Percentiles rank a stretch among this genome's conserved stretches.
These are phyloP conservation scores for Mesembryanthemum crystallinum DNA, from an alignment of 148 eudicot genomes.

Conservation along the genomic window DNA sequence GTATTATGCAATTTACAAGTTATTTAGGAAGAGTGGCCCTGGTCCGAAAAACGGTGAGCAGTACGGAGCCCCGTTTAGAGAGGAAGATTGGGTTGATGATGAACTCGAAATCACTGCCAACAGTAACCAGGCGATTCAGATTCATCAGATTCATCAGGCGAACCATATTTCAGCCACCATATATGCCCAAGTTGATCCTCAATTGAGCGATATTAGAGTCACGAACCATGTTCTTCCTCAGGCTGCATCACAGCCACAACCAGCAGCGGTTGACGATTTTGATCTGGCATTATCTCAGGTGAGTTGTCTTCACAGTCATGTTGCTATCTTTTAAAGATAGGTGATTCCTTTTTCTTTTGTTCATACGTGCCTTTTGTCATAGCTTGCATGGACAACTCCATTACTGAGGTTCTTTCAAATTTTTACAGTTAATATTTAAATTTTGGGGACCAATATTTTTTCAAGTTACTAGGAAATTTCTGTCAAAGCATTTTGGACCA, in stretches of 20 bases:
- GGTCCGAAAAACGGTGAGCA: constrained; percentile 99
- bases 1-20: constrained; percentile 72
- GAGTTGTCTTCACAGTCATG: constrained; percentile 7
- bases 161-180: constrained; percentile 21
- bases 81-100: constrained; percentile 88
- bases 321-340: background rate
- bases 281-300: constrained; percentile 36
- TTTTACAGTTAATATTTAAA: background rate
- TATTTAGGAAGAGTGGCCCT: constrained; percentile 90
- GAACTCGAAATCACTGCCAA: constrained; percentile 30
- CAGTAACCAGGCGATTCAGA: constrained; percentile 25
- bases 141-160: constrained; percentile 23
- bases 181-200: constrained; percentile 22
- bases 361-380: background rate
- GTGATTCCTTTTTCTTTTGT: background rate
- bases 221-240: constrained; percentile 37
- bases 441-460: background rate
- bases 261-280: constrained; percentile 22
- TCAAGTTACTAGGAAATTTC: background rate
- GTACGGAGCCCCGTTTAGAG: constrained; percentile 87
- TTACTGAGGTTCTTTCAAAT: background rate
- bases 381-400: background rate
- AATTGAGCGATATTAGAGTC: constrained; percentile 39
- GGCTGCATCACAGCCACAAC: constrained; percentile 25
- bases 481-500: background rate